phyloP scores from a whole-genome alignment of 176 grass and related monocot species.

The Triticum urartu region DNA sequence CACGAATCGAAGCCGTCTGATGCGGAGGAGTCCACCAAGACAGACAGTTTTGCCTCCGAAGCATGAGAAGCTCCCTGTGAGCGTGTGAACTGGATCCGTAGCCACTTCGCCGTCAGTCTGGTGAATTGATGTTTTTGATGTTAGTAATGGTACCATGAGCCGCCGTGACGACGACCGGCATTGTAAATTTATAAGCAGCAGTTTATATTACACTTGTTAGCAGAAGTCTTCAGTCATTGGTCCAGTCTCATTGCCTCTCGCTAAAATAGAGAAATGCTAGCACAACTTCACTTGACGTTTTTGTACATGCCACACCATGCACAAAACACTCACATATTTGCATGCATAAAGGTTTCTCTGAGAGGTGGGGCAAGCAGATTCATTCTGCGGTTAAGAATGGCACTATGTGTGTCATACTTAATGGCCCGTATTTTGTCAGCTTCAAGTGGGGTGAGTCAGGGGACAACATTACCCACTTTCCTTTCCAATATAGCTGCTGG shows the following conservation, averaged over 20 bases:
- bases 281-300: neutral
- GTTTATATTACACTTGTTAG: neutral
- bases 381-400: too few species aligned
- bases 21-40: conserved; percentile 38
- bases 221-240: neutral
- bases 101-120: neutral
- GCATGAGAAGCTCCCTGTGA: conserved; percentile 29
- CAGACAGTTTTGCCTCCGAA: conserved; percentile 62
- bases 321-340: too few species aligned
- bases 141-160: conserved; percentile 9
- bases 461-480: too few species aligned
- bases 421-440: too few species aligned
- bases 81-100: neutral
- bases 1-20: conserved; percentile 85
- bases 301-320: neutral
- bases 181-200: conserved; percentile 40
- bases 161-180: neutral
- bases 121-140: conserved; percentile 16
- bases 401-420: too few species aligned
- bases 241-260: neutral
- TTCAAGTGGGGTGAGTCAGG: too few species aligned
- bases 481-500: too few species aligned
- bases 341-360: too few species aligned
- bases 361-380: too few species aligned
- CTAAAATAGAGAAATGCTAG: neutral